Base-by-base conservation (phyloP, 495 filamentous ascomycete species). In the Friedmanniomyces endolithicus region DNA sequence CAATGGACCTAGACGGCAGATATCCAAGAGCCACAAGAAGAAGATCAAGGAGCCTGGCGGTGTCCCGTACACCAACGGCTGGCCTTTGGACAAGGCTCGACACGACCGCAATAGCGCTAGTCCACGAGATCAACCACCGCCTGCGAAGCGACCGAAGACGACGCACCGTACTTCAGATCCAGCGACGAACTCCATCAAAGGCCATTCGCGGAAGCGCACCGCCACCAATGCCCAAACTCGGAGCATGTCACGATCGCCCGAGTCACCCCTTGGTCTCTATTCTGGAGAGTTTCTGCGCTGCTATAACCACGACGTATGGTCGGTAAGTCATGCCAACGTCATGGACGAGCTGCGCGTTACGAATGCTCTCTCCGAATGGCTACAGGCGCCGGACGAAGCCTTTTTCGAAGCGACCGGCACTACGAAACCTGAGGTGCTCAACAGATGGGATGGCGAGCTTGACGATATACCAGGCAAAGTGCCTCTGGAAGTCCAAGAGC, bases 111-210 rank as follows among this genome's bases (percentile, higher is more conserved):
- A 64, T 63, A 79, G 63, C 67, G 74, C 63, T 68, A 83, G 65
- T 72, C 78, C 66, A 3, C 72, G 78, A 33, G 84, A 85, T 59
- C 76, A 75, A 46, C 78, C 74, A 7, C 76, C 78, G 16, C 68
- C 76, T 11, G 59, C 74, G 6, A 96, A 94, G 65, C 87, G 84
- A 61, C 61, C 83, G 0, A 95, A 94, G 65, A 85, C 74, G 12
- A 78, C 73, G 48, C 90, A 95, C 70, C 82, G 81, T 39, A 64
- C 81, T 4, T 86, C 78, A 7, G 77, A 78, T 39, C 70, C 85
- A 55, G 79, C 76, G 55, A 81, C 16, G 17, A 33, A 27, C 9
- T 37, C 57, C 9, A 31, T 46, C 11, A 57, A 57, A 39, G 56
- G 51, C 22, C 48, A 58, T 60, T 63, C 70, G 23, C 76, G 76